A percentile compares a stretch with the other conserved stretches of the same genome.
phyloP scores from a whole-genome alignment of 768 basidiomycete species.

The Lanmaoa pseudosensibilis region DNA sequence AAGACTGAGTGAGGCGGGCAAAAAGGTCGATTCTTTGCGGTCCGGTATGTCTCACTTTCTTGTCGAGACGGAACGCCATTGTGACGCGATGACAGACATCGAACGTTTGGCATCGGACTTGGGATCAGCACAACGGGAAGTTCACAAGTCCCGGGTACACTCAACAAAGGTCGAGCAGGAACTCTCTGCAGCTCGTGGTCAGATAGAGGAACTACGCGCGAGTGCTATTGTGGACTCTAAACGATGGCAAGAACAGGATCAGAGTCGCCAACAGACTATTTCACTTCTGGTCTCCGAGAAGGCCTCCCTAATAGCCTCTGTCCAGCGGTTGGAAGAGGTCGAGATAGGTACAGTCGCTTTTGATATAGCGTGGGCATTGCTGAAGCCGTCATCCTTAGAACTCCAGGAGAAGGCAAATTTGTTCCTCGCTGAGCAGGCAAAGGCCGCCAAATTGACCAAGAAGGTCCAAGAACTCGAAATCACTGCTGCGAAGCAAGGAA shows the following conservation, averaged over 20 bases:
- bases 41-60: conserved; percentile 23
- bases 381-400: conserved; percentile 33
- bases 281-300: conserved; percentile 76
- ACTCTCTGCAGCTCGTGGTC: conserved; percentile 17
- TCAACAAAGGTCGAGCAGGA: conserved; percentile 22
- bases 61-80: conserved; percentile 30
- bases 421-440: conserved; percentile 45
- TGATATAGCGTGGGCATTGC: neutral
- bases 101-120: conserved; percentile 22
- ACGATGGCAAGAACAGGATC: conserved; percentile 35
- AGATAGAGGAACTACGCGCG: conserved; percentile 20
- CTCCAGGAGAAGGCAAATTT: conserved; percentile 42
- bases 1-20: conserved; percentile 6
- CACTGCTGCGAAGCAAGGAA: conserved; percentile 40
- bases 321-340: conserved; percentile 57
- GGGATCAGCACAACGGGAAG: conserved; percentile 12
- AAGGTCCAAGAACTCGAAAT: conserved; percentile 45
- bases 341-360: conserved; percentile 54
- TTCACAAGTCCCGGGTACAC: conserved; percentile 9
- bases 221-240: conserved; percentile 12
- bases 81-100: conserved; percentile 19
- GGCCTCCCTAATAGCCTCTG: conserved; percentile 53
- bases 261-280: conserved; percentile 72
- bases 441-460: conserved; percentile 39
- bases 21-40: conserved; percentile 16